phyloP scores from a whole-genome alignment of 2,329 filamentous ascomycete species.

The Claviceps africana region DNA sequence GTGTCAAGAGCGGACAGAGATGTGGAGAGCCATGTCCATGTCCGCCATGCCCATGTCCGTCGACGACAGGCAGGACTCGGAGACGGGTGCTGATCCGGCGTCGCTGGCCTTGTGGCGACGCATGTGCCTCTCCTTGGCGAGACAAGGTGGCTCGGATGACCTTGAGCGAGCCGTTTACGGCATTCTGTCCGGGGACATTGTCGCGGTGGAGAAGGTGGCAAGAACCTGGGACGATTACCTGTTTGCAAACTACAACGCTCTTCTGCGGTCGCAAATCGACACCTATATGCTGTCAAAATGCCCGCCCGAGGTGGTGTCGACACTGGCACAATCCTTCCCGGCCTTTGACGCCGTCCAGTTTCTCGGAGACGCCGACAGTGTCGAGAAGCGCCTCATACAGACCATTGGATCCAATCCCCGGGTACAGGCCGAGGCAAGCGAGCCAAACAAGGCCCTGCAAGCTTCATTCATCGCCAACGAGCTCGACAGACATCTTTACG shows the following conservation, averaged over 20 bases:
- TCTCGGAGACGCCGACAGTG: slow-evolving; percentile 38
- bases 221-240: slow-evolving; percentile 74
- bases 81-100: slow-evolving; percentile 21
- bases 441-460: slow-evolving; percentile 62
- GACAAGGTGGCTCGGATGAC: slow-evolving; percentile 54
- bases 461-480: slow-evolving; percentile 57
- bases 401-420: slow-evolving; percentile 42
- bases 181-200: slow-evolving; percentile 70
- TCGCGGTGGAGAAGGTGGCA: slow-evolving; percentile 63
- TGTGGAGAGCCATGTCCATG: slow-evolving; percentile 77
- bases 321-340: slow-evolving; percentile 43
- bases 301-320: slow-evolving; percentile 36
- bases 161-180: slow-evolving; percentile 88
- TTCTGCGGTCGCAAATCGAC: slow-evolving; percentile 69
- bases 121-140: slow-evolving; percentile 59
- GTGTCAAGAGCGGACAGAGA: slow-evolving; percentile 74
- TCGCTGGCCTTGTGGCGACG: slow-evolving; percentile 58
- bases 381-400: slow-evolving; percentile 45
- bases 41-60: slow-evolving; percentile 52
- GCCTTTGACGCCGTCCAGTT: slow-evolving; percentile 52
- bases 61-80: slow-evolving; percentile 25
- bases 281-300: slow-evolving; percentile 46
- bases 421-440: slow-evolving; percentile 43
- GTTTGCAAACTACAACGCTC: slow-evolving; percentile 78
- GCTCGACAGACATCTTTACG: slow-evolving; percentile 40